A percentile compares a stretch with the other conserved stretches of the same genome.
phyloP scores from a whole-genome alignment of 441 rosid species.

The Croton setiger region DNA sequence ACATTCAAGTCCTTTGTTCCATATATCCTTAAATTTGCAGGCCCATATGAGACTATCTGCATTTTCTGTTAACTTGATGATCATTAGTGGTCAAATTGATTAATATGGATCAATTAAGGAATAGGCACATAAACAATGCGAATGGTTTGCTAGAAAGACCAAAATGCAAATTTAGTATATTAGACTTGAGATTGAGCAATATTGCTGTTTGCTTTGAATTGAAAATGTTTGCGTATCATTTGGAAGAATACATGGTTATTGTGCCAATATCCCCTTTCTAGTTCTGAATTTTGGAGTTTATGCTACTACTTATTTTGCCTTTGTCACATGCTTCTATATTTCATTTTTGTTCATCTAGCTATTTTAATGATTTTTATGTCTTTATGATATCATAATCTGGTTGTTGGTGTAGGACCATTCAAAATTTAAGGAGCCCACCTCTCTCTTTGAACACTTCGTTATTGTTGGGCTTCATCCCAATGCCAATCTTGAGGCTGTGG shows the following conservation, averaged over 20 bases:
- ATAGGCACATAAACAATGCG: too few species aligned
- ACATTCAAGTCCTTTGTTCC: not conserved
- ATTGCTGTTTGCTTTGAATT: not conserved
- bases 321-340: not conserved
- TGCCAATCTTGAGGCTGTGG: slow-evolving; percentile 71
- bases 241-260: not conserved
- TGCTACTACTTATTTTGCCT: not conserved
- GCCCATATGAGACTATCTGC: not conserved
- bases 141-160: not conserved
- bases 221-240: not conserved
- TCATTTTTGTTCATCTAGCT: not conserved
- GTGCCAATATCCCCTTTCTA: not conserved
- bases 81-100: not conserved
- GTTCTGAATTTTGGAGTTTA: not conserved
- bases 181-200: not conserved
- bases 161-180: not conserved
- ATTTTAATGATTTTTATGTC: not conserved
- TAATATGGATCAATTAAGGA: not conserved
- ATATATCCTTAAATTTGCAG: not conserved
- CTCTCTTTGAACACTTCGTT: slow-evolving; percentile 87
- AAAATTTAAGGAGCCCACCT: slow-evolving; percentile 69
- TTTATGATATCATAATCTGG: slow-evolving; percentile 12
- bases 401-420: slow-evolving; percentile 54
- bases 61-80: not conserved
- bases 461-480: slow-evolving; percentile 87